phyloP scores from a whole-genome alignment of 108 stramenopile genomes.

The Tribonema minus region DNA sequence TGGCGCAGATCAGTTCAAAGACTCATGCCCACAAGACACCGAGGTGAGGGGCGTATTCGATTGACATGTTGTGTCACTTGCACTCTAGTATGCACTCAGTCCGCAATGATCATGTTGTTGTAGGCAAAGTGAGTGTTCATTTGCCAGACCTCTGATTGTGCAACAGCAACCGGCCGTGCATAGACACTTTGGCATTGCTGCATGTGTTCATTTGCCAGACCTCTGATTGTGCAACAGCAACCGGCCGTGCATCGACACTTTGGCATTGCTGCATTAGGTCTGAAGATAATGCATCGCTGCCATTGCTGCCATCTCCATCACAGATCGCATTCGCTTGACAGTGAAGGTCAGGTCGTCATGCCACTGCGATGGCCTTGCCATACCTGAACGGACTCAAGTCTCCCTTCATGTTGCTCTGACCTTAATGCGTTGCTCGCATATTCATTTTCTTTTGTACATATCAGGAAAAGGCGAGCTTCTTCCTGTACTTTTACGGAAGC shows the following conservation, averaged over 20 bases:
- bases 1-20: slow-evolving; percentile 57
- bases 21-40: slow-evolving; percentile 20
- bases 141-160: neutral
- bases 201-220: neutral
- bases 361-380: no score
- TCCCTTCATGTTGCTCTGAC: no score
- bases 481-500: slow-evolving; percentile 51
- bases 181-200: neutral
- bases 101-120: neutral
- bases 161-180: neutral
- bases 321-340: no score
- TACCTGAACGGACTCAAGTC: no score
- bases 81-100: neutral
- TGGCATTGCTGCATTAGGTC: neutral
- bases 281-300: no score
- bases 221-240: neutral
- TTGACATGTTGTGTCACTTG: slow-evolving; percentile 39
- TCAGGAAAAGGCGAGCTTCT: slow-evolving; percentile 7
- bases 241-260: neutral
- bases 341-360: no score
- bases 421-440: neutral
- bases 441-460: neutral
- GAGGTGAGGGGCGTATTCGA: slow-evolving; percentile 35
- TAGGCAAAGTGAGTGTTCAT: neutral
- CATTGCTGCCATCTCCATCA: no score